Evolutionary conservation across 192 early-diverging fungal species (phyloP).

Genomic region (Podila epicladia): DNA sequence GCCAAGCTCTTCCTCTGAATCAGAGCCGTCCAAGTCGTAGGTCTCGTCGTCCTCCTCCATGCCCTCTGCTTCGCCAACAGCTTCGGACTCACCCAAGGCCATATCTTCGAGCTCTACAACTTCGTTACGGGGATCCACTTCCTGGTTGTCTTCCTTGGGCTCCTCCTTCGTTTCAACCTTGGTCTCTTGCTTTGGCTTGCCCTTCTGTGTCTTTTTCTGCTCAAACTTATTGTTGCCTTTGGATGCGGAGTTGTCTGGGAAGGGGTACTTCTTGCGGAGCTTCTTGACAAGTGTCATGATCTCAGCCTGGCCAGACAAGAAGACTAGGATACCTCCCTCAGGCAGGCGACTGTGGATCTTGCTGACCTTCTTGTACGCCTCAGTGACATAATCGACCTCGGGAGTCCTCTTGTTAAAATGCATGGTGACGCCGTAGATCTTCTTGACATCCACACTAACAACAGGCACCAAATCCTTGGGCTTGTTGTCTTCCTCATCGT

Average conservation of each 20-base stretch:
- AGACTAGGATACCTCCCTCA: constrained; percentile 91
- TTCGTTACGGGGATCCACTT: constrained; percentile 41
- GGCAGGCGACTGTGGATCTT: constrained; percentile 97
- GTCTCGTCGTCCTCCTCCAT: constrained; percentile 66
- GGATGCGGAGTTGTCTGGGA: constrained; percentile 11
- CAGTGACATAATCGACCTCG: constrained; percentile 82
- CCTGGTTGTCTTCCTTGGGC: constrained; percentile 18
- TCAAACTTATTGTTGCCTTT: not conserved
- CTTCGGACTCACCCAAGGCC: constrained; percentile 74
- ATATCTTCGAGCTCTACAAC: constrained; percentile 72
- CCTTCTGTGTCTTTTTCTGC: constrained; percentile 3
- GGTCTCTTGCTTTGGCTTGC: constrained; percentile 1
- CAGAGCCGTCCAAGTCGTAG: constrained; percentile 55
- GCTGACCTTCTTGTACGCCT: constrained; percentile 90
- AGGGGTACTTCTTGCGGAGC: constrained; percentile 79
- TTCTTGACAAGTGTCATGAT: constrained; percentile 81
- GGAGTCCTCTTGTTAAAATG: constrained; percentile 97
- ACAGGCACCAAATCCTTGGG: constrained; percentile 48
- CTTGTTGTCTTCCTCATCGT: constrained; percentile 14
- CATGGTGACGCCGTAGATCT: constrained; percentile 68
- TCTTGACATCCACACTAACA: constrained; percentile 49
- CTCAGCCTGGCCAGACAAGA: constrained; percentile 95
- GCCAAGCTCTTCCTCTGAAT: constrained; percentile 27
- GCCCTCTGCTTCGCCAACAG: constrained; percentile 71
- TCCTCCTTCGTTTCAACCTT: constrained; percentile 9